Evolutionary conservation across 148 eudicot species (phyloP).

Genomic region (Cornus kousa): DNA sequence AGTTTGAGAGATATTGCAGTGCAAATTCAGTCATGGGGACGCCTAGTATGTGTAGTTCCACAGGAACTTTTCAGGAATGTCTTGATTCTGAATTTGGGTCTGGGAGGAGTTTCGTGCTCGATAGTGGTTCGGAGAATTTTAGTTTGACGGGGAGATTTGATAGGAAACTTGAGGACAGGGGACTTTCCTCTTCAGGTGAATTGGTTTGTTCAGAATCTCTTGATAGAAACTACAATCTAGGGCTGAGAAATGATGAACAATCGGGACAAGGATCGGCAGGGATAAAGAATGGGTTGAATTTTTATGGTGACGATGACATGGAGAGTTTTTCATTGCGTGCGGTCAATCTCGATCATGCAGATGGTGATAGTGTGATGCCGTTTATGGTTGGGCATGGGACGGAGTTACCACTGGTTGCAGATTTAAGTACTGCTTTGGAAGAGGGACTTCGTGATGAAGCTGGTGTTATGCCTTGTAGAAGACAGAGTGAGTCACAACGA

Average conservation of each 20-base stretch:
- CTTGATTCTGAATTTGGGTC: conserved; percentile 72
- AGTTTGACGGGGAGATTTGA: conserved; percentile 45
- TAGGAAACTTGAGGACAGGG: conserved; percentile 28
- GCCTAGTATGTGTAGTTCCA: conserved; percentile 78
- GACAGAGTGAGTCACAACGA: conserved; percentile 19
- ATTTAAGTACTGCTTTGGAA: conserved; percentile 3
- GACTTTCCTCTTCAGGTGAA: conserved; percentile 18
- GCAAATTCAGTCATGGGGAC: conserved; percentile 93
- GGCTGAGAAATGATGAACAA: conserved; percentile 2
- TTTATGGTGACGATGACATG: conserved; percentile 14
- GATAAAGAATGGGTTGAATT: conserved; percentile 14
- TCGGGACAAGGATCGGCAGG: conserved; percentile 7
- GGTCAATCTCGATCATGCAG: background rate
- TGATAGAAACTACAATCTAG: conserved; percentile 9
- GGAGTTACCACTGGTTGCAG: conserved; percentile 10
- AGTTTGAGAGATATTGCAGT: conserved; percentile 88
- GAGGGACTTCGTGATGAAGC: conserved; percentile 19
- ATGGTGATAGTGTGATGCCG: background rate
- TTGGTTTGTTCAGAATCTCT: conserved; percentile 11
- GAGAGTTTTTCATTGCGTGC: conserved; percentile 17
- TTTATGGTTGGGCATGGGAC: conserved; percentile 6
- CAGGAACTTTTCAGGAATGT: conserved; percentile 63
- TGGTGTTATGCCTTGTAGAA: conserved; percentile 8
- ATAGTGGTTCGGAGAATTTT: conserved; percentile 38
- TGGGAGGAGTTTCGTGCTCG: conserved; percentile 40